Base-by-base conservation (phyloP, 2,329 filamentous ascomycete species). In the Leptosphaerulina australis region DNA sequence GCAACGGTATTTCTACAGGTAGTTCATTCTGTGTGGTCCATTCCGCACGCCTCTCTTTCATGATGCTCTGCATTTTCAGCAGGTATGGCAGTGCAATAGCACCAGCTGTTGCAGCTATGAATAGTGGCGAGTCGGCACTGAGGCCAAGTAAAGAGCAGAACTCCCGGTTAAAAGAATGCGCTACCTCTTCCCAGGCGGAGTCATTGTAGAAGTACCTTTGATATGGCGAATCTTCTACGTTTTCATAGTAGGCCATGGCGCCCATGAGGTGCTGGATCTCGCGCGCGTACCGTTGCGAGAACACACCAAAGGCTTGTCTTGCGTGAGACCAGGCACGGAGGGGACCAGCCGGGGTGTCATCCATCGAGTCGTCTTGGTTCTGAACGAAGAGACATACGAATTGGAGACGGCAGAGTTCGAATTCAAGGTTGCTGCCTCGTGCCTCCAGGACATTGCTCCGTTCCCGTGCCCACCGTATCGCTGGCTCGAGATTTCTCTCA, bases 21-120 rank as follows among this genome's bases (percentile, higher is more conserved):
- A 99, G 79, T 72, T 99, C 94, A 66, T 94, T 87, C 53, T 88
- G 83, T 4, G 90, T 92, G 0, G 92, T 97, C 94, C 94, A 99
- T 73, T 96, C 92, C 0, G 93, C 96, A 55, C 90, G 86, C 74
- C 93, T 92, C 62, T 91, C 86, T 64, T 88, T 88, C 80, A 95
- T 92, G 67, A 94, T 92, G 3, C 83, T 85, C 50, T 91, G 90
- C 67, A 95, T 86, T 74, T 97, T 99, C 62, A 96, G 81, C 3
- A 97, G 80, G 11, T 88, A 90, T 0, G 94, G 94, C 0, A 99
- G 80, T 0, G 94, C 93, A 39, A 99, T 94, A 8, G 91, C 87
- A 35, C 94, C 94, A 1, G 94, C 94, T 9, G 93, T 97, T 2
- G 89, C 88, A 37, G 94, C 92, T 21, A 97, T 86, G 71, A 96